Evolutionary conservation across 208 protist genomes (phyloP).

Genomic region (Leishmania aethiopica): DNA sequence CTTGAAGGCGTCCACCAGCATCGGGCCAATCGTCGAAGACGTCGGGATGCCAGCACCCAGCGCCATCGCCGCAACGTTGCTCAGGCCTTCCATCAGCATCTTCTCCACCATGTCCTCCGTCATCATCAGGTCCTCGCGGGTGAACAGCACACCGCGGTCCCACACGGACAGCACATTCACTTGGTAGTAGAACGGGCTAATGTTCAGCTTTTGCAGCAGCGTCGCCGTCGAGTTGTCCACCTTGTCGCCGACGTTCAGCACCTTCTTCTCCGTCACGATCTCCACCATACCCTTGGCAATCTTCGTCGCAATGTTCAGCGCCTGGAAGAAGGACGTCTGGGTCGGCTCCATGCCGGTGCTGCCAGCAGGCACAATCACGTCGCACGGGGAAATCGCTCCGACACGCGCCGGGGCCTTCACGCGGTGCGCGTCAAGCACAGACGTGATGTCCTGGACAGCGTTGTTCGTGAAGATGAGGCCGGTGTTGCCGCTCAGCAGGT

Average conservation of each 20-base stretch:
- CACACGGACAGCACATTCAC: constrained; percentile 93
- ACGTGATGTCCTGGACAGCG: constrained; percentile 89
- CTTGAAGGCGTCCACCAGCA: constrained; percentile 97
- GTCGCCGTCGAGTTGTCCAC: constrained; percentile 97
- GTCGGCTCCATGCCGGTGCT: constrained; percentile 98
- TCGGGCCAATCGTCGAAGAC: constrained; percentile 94
- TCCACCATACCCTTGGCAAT: constrained; percentile 99
- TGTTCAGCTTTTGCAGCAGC: constrained; percentile 98
- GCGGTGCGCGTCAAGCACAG: constrained; percentile 87
- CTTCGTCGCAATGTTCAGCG: constrained; percentile 99
- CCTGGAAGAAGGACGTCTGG: constrained; percentile 99
- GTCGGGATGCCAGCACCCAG: constrained; percentile 96
- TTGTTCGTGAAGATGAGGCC: constrained; percentile 99
- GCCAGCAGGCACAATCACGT: constrained; percentile 96
- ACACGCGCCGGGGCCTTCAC: constrained; percentile 96
- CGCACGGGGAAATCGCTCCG: constrained; percentile 96
- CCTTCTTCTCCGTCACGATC: constrained; percentile 96
- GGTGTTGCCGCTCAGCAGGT: constrained; percentile 95
- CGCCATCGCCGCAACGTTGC: constrained; percentile 94
- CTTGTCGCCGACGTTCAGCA: constrained; percentile 96
- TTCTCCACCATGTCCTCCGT: constrained; percentile 92
- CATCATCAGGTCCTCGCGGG: constrained; percentile 94
- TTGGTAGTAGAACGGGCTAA: constrained; percentile 99
- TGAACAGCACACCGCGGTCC: constrained; percentile 96
- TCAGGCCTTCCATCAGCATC: constrained; percentile 88